Evolutionary conservation across 2,329 filamentous ascomycete species (phyloP).

Genomic region (Nemania bipapillata): DNA sequence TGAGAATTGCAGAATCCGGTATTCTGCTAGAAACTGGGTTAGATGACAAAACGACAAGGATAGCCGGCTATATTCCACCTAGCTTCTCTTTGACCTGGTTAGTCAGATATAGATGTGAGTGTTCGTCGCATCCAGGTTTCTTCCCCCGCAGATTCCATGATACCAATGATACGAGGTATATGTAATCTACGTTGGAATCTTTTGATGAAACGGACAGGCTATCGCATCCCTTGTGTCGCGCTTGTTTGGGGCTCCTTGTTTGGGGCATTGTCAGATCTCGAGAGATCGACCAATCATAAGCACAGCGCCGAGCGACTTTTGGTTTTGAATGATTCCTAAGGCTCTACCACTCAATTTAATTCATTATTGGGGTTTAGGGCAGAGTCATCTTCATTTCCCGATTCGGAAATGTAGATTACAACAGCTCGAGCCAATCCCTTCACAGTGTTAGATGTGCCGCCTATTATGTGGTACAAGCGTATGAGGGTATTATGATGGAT

Average conservation of each 20-base stretch:
- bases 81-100: no score
- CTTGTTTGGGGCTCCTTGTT: not conserved
- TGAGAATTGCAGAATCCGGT: not conserved
- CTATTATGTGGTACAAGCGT: not conserved
- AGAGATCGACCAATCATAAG: not conserved
- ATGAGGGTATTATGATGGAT: not conserved
- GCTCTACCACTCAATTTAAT: not conserved
- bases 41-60: no score
- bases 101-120: no score
- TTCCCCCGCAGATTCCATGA: not conserved
- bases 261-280: not conserved
- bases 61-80: no score
- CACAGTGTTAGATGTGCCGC: not conserved
- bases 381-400: conserved; percentile 5
- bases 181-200: not conserved
- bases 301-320: not conserved
- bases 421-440: not conserved
- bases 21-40: not conserved
- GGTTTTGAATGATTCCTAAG: conserved; percentile 8
- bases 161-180: not conserved
- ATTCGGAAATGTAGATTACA: conserved; percentile 7
- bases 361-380: not conserved
- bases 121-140: no score
- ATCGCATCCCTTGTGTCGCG: not conserved
- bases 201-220: not conserved